Percentiles rank a stretch among this genome's conserved stretches.
Conservation (phyloP, 2,329 filamentous ascomycete genomes). For the Stachybotrys echinatus region DNA sequence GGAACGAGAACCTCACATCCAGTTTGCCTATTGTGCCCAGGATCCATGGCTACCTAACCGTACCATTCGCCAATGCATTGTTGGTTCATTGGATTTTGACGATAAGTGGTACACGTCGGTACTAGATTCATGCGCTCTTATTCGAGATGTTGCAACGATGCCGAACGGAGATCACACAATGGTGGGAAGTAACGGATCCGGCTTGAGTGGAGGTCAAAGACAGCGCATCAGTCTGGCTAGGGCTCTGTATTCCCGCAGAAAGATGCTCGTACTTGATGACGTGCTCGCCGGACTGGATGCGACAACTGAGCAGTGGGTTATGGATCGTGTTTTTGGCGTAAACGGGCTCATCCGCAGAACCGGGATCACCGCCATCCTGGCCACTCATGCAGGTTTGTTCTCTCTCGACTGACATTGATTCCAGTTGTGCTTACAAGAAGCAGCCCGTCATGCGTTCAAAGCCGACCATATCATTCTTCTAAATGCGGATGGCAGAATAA, state of each 20-base stretch:
- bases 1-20: conserved; percentile 4
- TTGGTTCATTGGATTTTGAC: conserved; percentile 12
- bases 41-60: conserved; percentile 16
- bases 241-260: conserved; percentile 79
- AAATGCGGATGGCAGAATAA: background rate
- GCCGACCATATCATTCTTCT: background rate
- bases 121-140: conserved; percentile 21
- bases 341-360: conserved; percentile 31
- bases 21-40: conserved; percentile 26
- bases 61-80: conserved; percentile 14
- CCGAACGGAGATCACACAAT: conserved; percentile 81
- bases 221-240: conserved; percentile 88
- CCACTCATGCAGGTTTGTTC: conserved; percentile 19
- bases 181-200: conserved; percentile 87
- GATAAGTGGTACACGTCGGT: conserved; percentile 12
- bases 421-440: background rate
- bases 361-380: conserved; percentile 35
- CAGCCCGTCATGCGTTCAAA: background rate
- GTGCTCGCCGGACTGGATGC: conserved; percentile 63
- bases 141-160: conserved; percentile 68
- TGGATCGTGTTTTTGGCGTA: conserved; percentile 28
- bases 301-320: conserved; percentile 2
- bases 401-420: background rate
- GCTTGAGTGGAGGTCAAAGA: conserved; percentile 85
- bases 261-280: conserved; percentile 79